Evolutionary conservation across 1,284 basidiomycete genomes (phyloP).

Genomic region (Kalmanozyma brasiliensis): DNA sequence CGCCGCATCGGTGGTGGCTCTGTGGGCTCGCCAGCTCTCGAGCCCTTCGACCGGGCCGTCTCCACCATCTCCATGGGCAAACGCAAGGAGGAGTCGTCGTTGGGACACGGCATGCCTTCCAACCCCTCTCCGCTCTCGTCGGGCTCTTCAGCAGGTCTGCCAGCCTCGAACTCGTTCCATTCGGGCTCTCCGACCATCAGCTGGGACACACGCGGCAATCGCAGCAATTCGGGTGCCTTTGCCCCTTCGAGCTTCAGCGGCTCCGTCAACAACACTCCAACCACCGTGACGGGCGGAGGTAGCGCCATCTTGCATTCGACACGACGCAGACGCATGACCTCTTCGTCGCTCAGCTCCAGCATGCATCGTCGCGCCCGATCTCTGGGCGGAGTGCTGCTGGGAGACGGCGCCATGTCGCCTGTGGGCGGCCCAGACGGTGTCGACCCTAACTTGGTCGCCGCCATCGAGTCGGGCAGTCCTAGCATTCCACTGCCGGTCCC

Average conservation of each 20-base stretch:
- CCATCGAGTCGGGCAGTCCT: slow-evolving; percentile 55
- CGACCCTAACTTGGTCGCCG: slow-evolving; percentile 64
- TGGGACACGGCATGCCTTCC: slow-evolving; percentile 45
- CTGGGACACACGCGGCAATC: slow-evolving; percentile 35
- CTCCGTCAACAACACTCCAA: slow-evolving; percentile 27
- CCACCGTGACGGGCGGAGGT: slow-evolving; percentile 26
- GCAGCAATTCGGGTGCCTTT: slow-evolving; percentile 37
- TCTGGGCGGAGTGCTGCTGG: slow-evolving; percentile 53
- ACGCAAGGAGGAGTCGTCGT: slow-evolving; percentile 36
- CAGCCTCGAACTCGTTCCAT: slow-evolving; percentile 31
- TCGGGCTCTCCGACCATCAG: slow-evolving; percentile 33
- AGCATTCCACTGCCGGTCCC: slow-evolving; percentile 48
- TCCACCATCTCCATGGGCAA: slow-evolving; percentile 46
- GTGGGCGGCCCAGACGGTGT: slow-evolving; percentile 66
- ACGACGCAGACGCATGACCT: slow-evolving; percentile 41
- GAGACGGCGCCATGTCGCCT: slow-evolving; percentile 53
- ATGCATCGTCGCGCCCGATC: slow-evolving; percentile 64
- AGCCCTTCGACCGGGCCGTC: slow-evolving; percentile 25
- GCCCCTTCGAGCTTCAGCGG: slow-evolving; percentile 27
- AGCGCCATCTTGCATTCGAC: slow-evolving; percentile 36
- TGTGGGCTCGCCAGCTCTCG: slow-evolving; percentile 24
- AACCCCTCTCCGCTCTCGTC: slow-evolving; percentile 44
- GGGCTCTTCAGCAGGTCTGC: slow-evolving; percentile 19
- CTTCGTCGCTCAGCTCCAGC: slow-evolving; percentile 40
- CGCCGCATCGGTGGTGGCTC: slow-evolving; percentile 24